Conservation (phyloP, 352 stramenopile species). For the Blastocystis sp. region DNA sequence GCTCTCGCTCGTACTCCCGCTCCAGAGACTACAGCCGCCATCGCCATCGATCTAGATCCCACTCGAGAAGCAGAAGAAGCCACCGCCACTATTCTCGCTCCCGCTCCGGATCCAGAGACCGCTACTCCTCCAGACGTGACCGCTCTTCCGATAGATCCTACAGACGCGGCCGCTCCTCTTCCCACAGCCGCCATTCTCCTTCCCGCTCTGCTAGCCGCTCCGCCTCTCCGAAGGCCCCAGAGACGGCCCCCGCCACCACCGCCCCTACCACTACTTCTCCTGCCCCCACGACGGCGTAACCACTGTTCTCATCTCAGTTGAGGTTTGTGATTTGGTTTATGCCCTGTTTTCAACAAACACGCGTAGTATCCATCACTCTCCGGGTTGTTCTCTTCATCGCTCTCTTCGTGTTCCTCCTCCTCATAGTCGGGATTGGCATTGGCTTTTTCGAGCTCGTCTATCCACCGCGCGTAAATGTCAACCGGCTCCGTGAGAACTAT, state of each 20-base stretch:
- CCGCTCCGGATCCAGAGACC: slow-evolving; percentile 34
- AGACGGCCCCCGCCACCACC: not conserved
- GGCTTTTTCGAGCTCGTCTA: slow-evolving; percentile 36
- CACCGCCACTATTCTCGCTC: slow-evolving; percentile 57
- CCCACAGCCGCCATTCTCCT: slow-evolving; percentile 1
- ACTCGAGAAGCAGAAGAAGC: slow-evolving; percentile 59
- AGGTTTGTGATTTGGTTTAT: not conserved
- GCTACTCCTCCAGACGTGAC: slow-evolving; percentile 8
- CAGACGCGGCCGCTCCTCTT: slow-evolving; percentile 18
- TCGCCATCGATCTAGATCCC: slow-evolving; percentile 44
- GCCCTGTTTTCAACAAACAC: slow-evolving; percentile 12
- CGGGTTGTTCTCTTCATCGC: not conserved
- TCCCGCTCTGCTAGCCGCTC: slow-evolving; percentile 35
- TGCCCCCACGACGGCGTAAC: not conserved
- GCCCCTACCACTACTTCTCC: not conserved
- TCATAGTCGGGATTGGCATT: slow-evolving; percentile 7
- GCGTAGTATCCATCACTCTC: slow-evolving; percentile 8
- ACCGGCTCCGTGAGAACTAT: slow-evolving; percentile 48
- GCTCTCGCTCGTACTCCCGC: slow-evolving; percentile 3
- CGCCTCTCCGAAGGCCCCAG: not conserved
- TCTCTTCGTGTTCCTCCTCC: not conserved
- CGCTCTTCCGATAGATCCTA: slow-evolving; percentile 51
- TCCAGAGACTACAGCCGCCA: slow-evolving; percentile 57
- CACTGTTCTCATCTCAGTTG: not conserved
- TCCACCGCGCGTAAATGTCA: slow-evolving; percentile 63